Base-by-base conservation (phyloP, 805 yeast genomes). In the Saturnispora quitensis region DNA sequence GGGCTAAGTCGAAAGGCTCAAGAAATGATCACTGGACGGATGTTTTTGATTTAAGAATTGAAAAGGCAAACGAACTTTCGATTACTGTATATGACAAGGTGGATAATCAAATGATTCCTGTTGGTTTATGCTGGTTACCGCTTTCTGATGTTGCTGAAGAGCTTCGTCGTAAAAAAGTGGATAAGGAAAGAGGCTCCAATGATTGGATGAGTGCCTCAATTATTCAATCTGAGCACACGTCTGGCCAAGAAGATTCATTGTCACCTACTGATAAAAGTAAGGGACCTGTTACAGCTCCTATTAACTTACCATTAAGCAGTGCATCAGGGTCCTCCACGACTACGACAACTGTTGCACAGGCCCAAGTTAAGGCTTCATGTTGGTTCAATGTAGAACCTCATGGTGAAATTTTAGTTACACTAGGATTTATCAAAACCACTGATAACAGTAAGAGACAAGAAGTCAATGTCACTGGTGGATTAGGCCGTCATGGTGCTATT, bases 401-500 rank as follows among this genome's bases (percentile, higher is more conserved):
- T 2, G 99, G 99, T 22, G 96, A 89, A 67, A 81, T 93, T 35
- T 72, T 86, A 51, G 66, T 93, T 43, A 80, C 83, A 5, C 68
- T 91, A 25, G 85, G 91, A 2, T 93, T 93, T 63, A 84, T 84
- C 44, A 91, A 91, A 61, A 66, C 76, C 1, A 69, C 61, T 52
- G 57, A 56, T 5, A 67, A 64, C 40, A 77, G 84, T 5, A 68
- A 71, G 25, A 54, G 56, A 36, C 77, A 75, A 18, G 75, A 73
- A 50, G 73, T 71, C 47, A 78, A 73, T 25, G 68, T 67, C 49
- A 69, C 77, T 45, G 85, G 85, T 50, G 88, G 88, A 0, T 73
- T 86, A 50, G 91, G 89, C 34, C 95, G 99, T 75, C 97, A 91
- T 65, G 98, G 97, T 72, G 99, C 99, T 56, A 91, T 93, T 57